Evolutionary conservation across 371 early-diverging fungal species (phyloP).

Genomic region (Lichtheimia hyalospora): DNA sequence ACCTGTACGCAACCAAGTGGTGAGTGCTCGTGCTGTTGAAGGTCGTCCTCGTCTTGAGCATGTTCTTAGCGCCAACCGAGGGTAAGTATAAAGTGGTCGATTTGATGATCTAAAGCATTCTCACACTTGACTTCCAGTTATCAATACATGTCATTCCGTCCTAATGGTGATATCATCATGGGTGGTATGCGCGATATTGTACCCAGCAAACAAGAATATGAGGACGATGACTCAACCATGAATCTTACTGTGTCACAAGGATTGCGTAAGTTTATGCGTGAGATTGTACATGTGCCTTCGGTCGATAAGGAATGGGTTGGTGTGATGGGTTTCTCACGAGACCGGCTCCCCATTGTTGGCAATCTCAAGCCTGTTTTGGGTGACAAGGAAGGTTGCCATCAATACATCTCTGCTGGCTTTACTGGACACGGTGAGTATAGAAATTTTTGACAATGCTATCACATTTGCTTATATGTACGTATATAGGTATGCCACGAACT

Average conservation of each 20-base stretch:
- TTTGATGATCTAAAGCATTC: neutral
- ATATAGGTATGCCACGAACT: slow-evolving; percentile 55
- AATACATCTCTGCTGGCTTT: slow-evolving; percentile 49
- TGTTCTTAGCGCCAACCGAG: slow-evolving; percentile 39
- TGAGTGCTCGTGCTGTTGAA: slow-evolving; percentile 21
- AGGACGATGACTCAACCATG: slow-evolving; percentile 36
- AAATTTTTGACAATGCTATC: too few relatives aligned
- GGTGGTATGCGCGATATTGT: slow-evolving; percentile 53
- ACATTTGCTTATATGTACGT: neutral
- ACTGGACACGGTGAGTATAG: slow-evolving; percentile 23
- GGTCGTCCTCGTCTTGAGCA: slow-evolving; percentile 25
- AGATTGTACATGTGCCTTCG: slow-evolving; percentile 6
- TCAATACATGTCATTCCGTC: slow-evolving; percentile 49
- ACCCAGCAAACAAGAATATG: slow-evolving; percentile 30
- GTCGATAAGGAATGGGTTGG: slow-evolving; percentile 36
- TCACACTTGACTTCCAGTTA: slow-evolving; percentile 22
- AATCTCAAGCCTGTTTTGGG: slow-evolving; percentile 16
- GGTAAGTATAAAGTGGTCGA: slow-evolving; percentile 4
- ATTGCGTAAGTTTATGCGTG: slow-evolving; percentile 28
- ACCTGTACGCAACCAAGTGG: slow-evolving; percentile 57
- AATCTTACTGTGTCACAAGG: slow-evolving; percentile 30
- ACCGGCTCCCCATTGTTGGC: slow-evolving; percentile 48
- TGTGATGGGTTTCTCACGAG: slow-evolving; percentile 43
- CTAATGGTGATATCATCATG: slow-evolving; percentile 47
- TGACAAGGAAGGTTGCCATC: slow-evolving; percentile 14